Evolutionary conservation across 768 basidiomycete species (phyloP), one percentile per base, ranked within the genome.

Genomic region (Pleurotus platypus): DNA sequence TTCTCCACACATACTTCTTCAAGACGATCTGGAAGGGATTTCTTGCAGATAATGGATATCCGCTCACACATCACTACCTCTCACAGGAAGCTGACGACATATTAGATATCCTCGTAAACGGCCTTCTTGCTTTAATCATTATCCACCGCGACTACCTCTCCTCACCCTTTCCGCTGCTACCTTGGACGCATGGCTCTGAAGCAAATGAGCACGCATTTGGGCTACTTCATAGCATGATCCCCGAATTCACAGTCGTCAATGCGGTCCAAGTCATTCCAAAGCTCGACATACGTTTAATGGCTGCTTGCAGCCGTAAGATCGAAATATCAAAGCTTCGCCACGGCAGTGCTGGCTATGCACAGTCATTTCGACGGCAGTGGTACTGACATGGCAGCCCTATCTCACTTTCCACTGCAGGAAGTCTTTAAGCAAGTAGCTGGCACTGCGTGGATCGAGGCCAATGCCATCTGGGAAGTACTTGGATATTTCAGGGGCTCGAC

Each of bases 121-220:
- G 46, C 8, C 46, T 48, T 7, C 46, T 48, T 13, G 46, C 46
- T 22, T 26, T 48, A 18, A 26, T 48, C 16, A 48, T 48, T 13
- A 48, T 48, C 26, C 46, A 48, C 26, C 22, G 46, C 20, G 4
- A 48, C 18, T 16, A 48, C 26, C 46, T 48, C 16, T 11, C 5
- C 6, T 7, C 5, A 3, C 9, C 46, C 5, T 48, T 39, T 24
- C 65, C 64, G 0, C 56, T 69, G 2, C 60, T 67, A 5, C 66
- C 64, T 0, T 69, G 69, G 69, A 55, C 68, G 6, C 63, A 66
- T 45, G 62, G 63, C 1, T 68, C 49, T 5, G 64, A 69, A 50
- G 39, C 49, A 1, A 58, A 58, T 45, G 64, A 69, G 26, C 68
- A 70, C 45, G 16, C 63, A 5, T 70, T 69, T 54, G 65, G 62